Percentiles rank a stretch among this genome's conserved stretches.
These are phyloP conservation scores for Teunomyces gatunensis DNA, from an alignment of 805 yeast genomes.

Conservation along the genomic window DNA sequence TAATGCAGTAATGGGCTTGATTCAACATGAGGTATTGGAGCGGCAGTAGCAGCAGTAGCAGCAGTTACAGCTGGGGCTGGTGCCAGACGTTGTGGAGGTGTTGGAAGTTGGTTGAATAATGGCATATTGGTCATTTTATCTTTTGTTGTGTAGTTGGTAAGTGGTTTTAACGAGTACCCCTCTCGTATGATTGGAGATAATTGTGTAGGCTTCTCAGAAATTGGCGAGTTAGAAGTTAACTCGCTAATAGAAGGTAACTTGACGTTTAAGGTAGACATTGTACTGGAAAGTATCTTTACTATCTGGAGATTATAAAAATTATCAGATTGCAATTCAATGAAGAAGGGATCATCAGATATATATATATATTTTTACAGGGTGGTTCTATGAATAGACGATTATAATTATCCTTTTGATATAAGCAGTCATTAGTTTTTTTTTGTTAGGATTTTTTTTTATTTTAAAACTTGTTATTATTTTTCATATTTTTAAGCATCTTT, in stretches of 20 bases:
- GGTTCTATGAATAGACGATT: conserved; percentile 2
- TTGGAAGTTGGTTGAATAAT: conserved; percentile 5
- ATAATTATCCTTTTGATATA: conserved; percentile 2
- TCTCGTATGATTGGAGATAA: conserved; percentile 6
- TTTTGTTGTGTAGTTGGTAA: conserved; percentile 6
- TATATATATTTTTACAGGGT: neutral
- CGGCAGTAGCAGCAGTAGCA: conserved; percentile 2
- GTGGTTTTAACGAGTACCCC: neutral
- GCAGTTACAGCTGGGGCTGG: conserved; percentile 5
- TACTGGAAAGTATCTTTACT: neutral
- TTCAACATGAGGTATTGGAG: conserved; percentile 4
- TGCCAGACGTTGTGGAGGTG: conserved; percentile 7
- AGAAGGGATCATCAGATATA: neutral
- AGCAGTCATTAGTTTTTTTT: conserved; percentile 1
- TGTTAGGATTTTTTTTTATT: neutral
- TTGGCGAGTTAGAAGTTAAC: conserved; percentile 11
- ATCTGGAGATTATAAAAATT: too few species aligned
- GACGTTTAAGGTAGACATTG: conserved; percentile 2
- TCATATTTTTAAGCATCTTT: conserved; percentile 1
- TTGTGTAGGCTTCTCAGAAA: conserved; percentile 6
- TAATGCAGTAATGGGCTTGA: conserved; percentile 10
- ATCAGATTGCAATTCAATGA: too few species aligned
- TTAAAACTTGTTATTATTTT: neutral
- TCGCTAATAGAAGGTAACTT: conserved; percentile 15
- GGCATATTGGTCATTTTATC: neutral